Conservation (phyloP, 371 early-diverging fungal species). For the Haplosporangium sp. region DNA sequence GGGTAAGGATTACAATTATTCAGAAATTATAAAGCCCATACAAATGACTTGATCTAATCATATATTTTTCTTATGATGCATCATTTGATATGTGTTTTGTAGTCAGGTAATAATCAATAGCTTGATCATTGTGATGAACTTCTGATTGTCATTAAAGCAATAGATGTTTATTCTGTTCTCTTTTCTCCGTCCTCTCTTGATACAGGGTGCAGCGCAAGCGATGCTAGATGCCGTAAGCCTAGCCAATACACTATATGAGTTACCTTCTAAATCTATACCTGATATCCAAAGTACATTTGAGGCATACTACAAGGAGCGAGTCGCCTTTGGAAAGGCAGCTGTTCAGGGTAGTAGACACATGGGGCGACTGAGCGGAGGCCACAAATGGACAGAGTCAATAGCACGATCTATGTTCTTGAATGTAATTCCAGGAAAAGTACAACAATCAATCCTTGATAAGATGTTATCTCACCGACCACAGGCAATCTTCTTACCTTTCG, state of each 20-base stretch:
- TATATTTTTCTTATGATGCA: too few species aligned
- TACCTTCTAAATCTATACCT: slow-evolving; percentile 15
- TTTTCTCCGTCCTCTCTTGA: not conserved
- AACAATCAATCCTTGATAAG: slow-evolving; percentile 32
- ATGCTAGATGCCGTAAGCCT: slow-evolving; percentile 48
- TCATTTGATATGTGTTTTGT: too few species aligned
- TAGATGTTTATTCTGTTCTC: not conserved
- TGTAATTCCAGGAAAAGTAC: slow-evolving; percentile 29
- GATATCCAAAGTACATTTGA: slow-evolving; percentile 31
- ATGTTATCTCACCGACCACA: slow-evolving; percentile 37
- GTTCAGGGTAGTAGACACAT: slow-evolving; percentile 39
- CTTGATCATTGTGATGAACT: too few species aligned
- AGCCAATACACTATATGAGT: slow-evolving; percentile 38
- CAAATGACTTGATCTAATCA: not conserved
- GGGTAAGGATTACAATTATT: slow-evolving; percentile 29
- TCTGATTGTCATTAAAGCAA: too few species aligned
- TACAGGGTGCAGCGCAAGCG: slow-evolving; percentile 48
- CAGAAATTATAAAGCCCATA: not conserved
- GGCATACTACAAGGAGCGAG: slow-evolving; percentile 39
- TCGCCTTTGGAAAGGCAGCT: slow-evolving; percentile 29
- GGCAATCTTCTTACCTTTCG: slow-evolving; percentile 35
- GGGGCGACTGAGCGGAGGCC: slow-evolving; percentile 40
- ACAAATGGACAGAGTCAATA: slow-evolving; percentile 34
- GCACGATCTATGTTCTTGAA: slow-evolving; percentile 42
- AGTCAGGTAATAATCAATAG: slow-evolving; percentile 14